phyloP scores from a whole-genome alignment of 192 early-diverging fungal species.

The Mortierella antarctica region DNA sequence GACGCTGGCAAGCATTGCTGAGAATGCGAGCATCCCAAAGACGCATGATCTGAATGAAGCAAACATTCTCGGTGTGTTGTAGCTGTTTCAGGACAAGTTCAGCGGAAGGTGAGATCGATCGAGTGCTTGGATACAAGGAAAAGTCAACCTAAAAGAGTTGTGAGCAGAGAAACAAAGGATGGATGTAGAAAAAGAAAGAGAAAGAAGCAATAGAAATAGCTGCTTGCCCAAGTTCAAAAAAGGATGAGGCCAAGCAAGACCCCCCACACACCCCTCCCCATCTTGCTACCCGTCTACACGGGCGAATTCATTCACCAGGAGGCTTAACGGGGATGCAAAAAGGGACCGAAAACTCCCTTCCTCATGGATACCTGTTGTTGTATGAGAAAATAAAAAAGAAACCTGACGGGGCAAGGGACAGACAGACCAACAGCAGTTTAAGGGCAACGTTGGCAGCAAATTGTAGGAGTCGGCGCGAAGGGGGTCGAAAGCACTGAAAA shows the following conservation, averaged over 20 bases:
- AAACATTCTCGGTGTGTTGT: conserved; percentile 3
- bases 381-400: background rate
- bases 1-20: conserved; percentile 14
- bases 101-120: background rate
- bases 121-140: too few species aligned
- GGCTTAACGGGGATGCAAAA: background rate
- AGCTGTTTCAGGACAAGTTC: background rate
- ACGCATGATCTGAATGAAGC: conserved; percentile 5
- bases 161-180: background rate
- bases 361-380: background rate
- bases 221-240: too few species aligned
- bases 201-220: background rate
- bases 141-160: background rate
- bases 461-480: too few species aligned
- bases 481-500: too few species aligned
- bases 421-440: too few species aligned
- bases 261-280: too few species aligned
- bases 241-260: too few species aligned
- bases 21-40: conserved; percentile 6
- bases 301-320: background rate
- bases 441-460: too few species aligned
- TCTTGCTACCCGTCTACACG: too few species aligned
- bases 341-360: background rate
- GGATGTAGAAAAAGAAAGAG: background rate
- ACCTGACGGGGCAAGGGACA: too few species aligned